phyloP scores from a whole-genome alignment of 495 filamentous ascomycete genomes.

The Daldinia loculata region DNA sequence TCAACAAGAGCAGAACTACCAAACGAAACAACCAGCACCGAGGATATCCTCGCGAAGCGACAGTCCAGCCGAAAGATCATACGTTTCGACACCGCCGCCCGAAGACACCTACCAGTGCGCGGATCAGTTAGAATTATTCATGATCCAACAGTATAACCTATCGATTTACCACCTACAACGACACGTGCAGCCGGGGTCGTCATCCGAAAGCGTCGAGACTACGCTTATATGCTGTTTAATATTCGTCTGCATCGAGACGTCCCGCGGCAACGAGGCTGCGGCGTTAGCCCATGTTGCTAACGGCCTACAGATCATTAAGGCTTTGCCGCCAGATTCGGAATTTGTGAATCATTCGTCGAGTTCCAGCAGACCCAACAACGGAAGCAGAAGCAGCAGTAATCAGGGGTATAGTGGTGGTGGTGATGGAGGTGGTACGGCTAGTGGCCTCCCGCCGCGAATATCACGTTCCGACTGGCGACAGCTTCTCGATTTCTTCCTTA shows the following conservation, averaged over 20 bases:
- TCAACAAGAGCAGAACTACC: neutral
- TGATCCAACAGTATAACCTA: conserved; percentile 54
- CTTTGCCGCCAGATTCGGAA: conserved; percentile 32
- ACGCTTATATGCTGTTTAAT: conserved; percentile 52
- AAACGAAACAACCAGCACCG: neutral
- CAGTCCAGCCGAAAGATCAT: conserved; percentile 3
- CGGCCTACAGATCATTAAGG: conserved; percentile 50
- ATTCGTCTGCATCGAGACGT: conserved; percentile 53
- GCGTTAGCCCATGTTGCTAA: conserved; percentile 51
- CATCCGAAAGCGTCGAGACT: conserved; percentile 43
- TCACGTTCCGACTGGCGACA: conserved; percentile 44
- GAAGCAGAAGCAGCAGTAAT: conserved; percentile 13
- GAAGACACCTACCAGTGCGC: conserved; percentile 8
- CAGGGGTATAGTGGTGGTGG: neutral
- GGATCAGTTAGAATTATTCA: conserved; percentile 49
- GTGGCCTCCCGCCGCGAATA: conserved; percentile 12
- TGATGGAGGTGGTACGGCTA: neutral
- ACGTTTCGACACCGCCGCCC: conserved; percentile 7
- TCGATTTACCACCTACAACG: conserved; percentile 47
- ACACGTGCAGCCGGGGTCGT: conserved; percentile 41
- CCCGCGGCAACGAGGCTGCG: conserved; percentile 45
- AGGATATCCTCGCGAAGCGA: neutral
- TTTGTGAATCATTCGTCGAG: neutral
- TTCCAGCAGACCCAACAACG: neutral
- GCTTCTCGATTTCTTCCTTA: conserved; percentile 49